A percentile compares a stretch with the other conserved stretches of the same genome.
Evolutionary conservation across 129 eudicot species (phyloP).

Genomic region (Ambrosia artemisiifolia): DNA sequence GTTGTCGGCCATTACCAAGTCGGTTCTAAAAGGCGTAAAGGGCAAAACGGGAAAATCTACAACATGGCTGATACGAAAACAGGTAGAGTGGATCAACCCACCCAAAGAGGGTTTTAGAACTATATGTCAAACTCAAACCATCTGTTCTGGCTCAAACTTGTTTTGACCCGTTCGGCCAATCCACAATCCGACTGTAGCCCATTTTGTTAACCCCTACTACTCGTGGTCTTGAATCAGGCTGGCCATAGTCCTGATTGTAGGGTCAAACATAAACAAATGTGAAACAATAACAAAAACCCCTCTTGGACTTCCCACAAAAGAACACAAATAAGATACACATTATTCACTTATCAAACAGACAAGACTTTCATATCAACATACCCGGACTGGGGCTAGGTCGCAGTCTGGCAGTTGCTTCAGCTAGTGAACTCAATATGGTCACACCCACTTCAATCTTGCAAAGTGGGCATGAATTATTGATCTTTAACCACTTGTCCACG

Average conservation of each 20-base stretch:
- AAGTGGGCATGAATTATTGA: conserved; percentile 82
- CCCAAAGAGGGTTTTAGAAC: background rate
- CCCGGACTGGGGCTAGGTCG: conserved; percentile 33
- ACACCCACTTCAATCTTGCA: conserved; percentile 95
- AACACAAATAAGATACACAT: conserved; percentile 5
- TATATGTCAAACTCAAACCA: background rate
- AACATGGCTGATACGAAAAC: background rate
- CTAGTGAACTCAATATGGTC: conserved; percentile 50
- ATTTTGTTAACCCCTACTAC: background rate
- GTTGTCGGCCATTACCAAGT: too few relatives aligned
- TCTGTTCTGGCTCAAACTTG: background rate
- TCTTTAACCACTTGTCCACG: conserved; percentile 93
- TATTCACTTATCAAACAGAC: conserved; percentile 22
- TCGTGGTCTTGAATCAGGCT: background rate
- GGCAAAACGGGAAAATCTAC: background rate
- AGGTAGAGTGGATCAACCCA: background rate
- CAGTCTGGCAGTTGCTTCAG: conserved; percentile 65
- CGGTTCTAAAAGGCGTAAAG: background rate
- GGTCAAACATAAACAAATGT: background rate
- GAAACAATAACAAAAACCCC: conserved; percentile 21
- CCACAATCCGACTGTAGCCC: background rate
- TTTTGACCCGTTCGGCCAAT: background rate
- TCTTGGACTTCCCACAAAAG: background rate
- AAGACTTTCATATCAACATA: conserved; percentile 27
- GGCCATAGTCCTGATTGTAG: background rate